Percentiles rank a stretch among this genome's conserved stretches.
phyloP scores from a whole-genome alignment of 2,329 filamentous ascomycete species.

The Penicillium sp. region DNA sequence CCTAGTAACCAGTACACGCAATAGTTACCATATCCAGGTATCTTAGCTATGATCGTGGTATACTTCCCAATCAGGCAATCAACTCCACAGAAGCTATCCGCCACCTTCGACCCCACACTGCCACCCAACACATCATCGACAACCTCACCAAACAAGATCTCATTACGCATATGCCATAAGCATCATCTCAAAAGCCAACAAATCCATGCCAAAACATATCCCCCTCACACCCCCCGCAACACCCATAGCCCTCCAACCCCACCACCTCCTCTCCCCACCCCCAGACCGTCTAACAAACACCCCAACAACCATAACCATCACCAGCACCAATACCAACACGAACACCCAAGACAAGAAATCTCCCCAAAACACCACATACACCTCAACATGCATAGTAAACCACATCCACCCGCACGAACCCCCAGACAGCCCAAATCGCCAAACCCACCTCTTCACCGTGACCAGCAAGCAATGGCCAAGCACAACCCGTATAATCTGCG shows the following conservation, averaged over 20 bases:
- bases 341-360: too few relatives aligned
- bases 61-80: too few relatives aligned
- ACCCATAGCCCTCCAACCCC: slow-evolving; percentile 22
- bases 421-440: slow-evolving; percentile 13
- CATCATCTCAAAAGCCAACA: background rate
- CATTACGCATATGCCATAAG: too few relatives aligned
- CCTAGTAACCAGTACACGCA: too few relatives aligned
- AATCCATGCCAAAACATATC: background rate
- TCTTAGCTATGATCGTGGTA: background rate
- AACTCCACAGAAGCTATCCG: background rate
- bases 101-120: background rate
- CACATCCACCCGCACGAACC: slow-evolving; percentile 19
- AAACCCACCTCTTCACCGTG: slow-evolving; percentile 19
- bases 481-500: slow-evolving; percentile 17
- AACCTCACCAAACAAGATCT: background rate
- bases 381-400: slow-evolving; percentile 7
- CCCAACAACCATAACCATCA: slow-evolving; percentile 20
- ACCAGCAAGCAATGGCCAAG: slow-evolving; percentile 19
- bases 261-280: slow-evolving; percentile 23
- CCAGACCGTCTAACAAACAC: slow-evolving; percentile 24
- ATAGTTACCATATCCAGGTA: too few relatives aligned
- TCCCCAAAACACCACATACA: slow-evolving; percentile 13
- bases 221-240: slow-evolving; percentile 20
- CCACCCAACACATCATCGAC: background rate
- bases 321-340: slow-evolving; percentile 14